phyloP scores from a whole-genome alignment of 2,329 filamentous ascomycete species.

The Lizonia empirigonia region DNA sequence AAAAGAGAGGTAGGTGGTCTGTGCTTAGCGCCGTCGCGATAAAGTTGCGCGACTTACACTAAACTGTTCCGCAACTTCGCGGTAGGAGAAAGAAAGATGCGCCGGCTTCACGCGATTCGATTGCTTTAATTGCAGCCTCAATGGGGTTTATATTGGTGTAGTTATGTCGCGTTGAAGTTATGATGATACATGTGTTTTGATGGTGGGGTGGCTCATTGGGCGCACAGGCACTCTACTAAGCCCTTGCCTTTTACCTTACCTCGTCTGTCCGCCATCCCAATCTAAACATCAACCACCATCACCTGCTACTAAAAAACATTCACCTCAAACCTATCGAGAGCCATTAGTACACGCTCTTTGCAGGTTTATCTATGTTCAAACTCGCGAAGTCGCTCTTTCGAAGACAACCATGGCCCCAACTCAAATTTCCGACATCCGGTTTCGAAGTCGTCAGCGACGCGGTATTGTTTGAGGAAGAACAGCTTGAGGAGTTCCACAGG shows the following conservation, averaged over 20 bases:
- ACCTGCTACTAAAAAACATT: conserved; percentile 15
- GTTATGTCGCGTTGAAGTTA: conserved; percentile 8
- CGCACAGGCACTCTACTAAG: conserved; percentile 8
- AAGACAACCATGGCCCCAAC: conserved; percentile 22
- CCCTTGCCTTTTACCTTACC: conserved; percentile 11
- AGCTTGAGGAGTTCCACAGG: conserved; percentile 15
- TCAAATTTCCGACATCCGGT: conserved; percentile 20
- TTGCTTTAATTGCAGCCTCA: conserved; percentile 7
- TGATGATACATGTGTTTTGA: background rate
- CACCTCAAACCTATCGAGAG: conserved; percentile 12
- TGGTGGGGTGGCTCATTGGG: background rate
- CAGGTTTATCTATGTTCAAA: conserved; percentile 14
- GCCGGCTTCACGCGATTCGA: conserved; percentile 2
- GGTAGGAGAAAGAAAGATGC: conserved; percentile 4
- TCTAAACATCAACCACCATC: conserved; percentile 13
- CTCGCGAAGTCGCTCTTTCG: conserved; percentile 10
- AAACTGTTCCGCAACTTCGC: background rate
- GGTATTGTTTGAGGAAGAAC: conserved; percentile 18
- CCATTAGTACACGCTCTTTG: conserved; percentile 9
- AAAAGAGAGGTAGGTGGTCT: background rate
- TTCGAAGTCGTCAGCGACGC: conserved; percentile 20
- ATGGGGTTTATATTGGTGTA: conserved; percentile 9
- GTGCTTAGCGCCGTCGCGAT: conserved; percentile 1
- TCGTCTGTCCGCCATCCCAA: conserved; percentile 12
- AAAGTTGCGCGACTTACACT: conserved; percentile 3